Evolutionary conservation across 2,329 filamentous ascomycete species (phyloP).

Genomic region (Xylariaceae sp.): DNA sequence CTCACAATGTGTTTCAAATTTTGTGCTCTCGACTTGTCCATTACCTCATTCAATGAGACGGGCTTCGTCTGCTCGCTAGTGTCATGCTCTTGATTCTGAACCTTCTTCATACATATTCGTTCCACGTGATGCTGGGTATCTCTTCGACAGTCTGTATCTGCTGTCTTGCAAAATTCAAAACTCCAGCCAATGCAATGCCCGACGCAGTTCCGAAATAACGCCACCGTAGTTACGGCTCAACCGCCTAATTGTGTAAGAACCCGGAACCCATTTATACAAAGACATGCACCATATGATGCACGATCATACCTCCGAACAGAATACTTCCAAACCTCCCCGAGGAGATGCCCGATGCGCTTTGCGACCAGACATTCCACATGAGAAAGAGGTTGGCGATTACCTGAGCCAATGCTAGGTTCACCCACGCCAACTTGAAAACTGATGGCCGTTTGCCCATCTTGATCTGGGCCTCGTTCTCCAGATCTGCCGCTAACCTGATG

Average conservation of each 20-base stretch:
- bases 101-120: slow-evolving; percentile 1
- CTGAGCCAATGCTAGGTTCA: slow-evolving; percentile 23
- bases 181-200: slow-evolving; percentile 12
- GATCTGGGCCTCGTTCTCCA: slow-evolving; percentile 23
- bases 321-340: slow-evolving; percentile 23
- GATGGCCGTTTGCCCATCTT: slow-evolving; percentile 17
- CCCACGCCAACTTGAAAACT: slow-evolving; percentile 19
- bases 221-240: neutral
- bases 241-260: too few species aligned
- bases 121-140: slow-evolving; percentile 9
- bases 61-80: neutral
- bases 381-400: slow-evolving; percentile 20
- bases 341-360: slow-evolving; percentile 1
- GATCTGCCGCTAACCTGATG: slow-evolving; percentile 25
- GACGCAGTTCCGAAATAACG: slow-evolving; percentile 2
- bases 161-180: slow-evolving; percentile 6
- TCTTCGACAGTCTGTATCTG: slow-evolving; percentile 2
- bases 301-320: slow-evolving; percentile 23
- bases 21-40: too few species aligned
- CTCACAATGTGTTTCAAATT: too few species aligned
- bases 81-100: slow-evolving; percentile 5
- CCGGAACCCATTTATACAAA: slow-evolving; percentile 20
- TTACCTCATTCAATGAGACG: too few species aligned
- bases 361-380: slow-evolving; percentile 26
- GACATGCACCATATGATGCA: slow-evolving; percentile 28